Evolutionary conservation across 805 yeast genomes (phyloP).

Genomic region (Candida dendrica): DNA sequence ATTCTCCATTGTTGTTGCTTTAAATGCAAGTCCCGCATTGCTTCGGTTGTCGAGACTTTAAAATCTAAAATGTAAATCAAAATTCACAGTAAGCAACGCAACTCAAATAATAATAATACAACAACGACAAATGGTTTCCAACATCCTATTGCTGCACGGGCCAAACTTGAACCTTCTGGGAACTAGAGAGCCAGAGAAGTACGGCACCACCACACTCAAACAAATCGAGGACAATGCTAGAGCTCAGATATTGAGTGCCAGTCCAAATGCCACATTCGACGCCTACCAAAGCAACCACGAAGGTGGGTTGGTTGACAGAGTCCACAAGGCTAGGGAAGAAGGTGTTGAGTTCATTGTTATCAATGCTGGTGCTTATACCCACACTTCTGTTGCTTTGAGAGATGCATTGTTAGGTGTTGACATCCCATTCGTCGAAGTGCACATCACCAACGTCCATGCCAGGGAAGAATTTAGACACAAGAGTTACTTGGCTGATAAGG

Average conservation of each 20-base stretch:
- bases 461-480: constrained; percentile 45
- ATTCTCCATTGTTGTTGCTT: too few species aligned
- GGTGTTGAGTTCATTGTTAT: constrained; percentile 36
- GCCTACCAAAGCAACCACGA: constrained; percentile 38
- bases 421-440: constrained; percentile 43
- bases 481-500: constrained; percentile 40
- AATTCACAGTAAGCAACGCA: too few species aligned
- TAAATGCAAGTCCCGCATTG: too few species aligned
- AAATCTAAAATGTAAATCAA: too few species aligned
- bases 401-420: constrained; percentile 42
- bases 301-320: constrained; percentile 39
- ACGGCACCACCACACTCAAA: constrained; percentile 37
- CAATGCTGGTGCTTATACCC: constrained; percentile 48
- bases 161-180: constrained; percentile 46
- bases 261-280: constrained; percentile 24
- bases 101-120: too few species aligned
- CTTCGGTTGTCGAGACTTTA: too few species aligned
- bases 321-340: constrained; percentile 35
- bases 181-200: constrained; percentile 41
- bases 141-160: constrained; percentile 39
- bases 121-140: constrained; percentile 1
- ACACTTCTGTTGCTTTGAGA: constrained; percentile 42
- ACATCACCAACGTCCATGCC: constrained; percentile 44
- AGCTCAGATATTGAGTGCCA: constrained; percentile 12
- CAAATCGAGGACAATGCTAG: constrained; percentile 35